A percentile compares a stretch with the other conserved stretches of the same genome.
Conservation (phyloP, 106 monocot genomes). For the Agapanthus africanus region DNA sequence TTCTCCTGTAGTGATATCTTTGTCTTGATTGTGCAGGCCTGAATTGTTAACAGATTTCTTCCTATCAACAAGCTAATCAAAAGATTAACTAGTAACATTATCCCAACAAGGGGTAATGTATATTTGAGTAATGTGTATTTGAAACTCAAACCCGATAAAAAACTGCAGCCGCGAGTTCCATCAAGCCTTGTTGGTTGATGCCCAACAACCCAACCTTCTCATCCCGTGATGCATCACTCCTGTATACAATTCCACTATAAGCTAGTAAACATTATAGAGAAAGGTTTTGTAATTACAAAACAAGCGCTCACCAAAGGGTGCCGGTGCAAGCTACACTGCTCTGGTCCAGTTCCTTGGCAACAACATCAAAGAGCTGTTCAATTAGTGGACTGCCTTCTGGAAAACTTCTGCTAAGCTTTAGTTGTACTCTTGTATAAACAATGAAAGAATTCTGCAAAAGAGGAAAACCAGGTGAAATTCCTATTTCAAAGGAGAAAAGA, state of each 20-base stretch:
- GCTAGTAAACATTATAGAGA: not conserved
- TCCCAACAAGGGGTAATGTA: too few relatives aligned
- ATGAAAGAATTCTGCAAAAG: conserved; percentile 55
- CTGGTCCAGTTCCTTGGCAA: conserved; percentile 73
- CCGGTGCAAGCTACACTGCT: conserved; percentile 24
- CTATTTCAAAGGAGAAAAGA: not conserved
- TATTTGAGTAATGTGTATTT: not conserved
- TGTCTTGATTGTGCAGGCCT: conserved; percentile 46
- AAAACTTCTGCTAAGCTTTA: conserved; percentile 45
- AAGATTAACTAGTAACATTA: not conserved
- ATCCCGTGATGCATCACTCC: conserved; percentile 61
- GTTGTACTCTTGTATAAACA: conserved; percentile 52
- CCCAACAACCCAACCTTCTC: conserved; percentile 42
- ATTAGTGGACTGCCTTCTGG: conserved; percentile 31
- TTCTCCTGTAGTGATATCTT: conserved; percentile 33
- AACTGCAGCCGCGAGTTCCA: conserved; percentile 71
- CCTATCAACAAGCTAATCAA: not conserved
- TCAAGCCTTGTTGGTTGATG: conserved; percentile 35
- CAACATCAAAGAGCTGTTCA: conserved; percentile 62
- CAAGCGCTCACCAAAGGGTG: conserved; percentile 23
- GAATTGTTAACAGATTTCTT: conserved; percentile 3
- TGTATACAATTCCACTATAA: conserved; percentile 20
- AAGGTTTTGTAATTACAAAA: conserved; percentile 3
- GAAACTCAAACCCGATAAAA: conserved; percentile 58
- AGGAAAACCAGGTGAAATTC: conserved; percentile 1